These are phyloP conservation scores for Fusarium avenaceum DNA, from an alignment of 2,329 filamentous ascomycete species.

Conservation along the genomic window DNA sequence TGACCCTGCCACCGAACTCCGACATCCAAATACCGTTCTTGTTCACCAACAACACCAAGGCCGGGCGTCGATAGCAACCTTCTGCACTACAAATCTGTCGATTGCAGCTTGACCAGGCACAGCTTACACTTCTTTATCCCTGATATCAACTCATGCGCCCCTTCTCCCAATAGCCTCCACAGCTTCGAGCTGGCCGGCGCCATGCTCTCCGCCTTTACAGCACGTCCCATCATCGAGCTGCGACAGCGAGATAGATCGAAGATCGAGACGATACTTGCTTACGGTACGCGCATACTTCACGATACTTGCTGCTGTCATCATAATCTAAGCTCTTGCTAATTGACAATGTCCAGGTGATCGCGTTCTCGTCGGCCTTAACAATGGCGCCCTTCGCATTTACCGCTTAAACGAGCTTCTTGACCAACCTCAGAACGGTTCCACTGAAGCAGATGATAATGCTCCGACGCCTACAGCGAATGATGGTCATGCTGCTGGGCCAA, in stretches of 20 bases:
- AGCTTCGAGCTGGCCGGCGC: constrained; percentile 62
- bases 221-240: constrained; percentile 96
- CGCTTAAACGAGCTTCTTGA: constrained; percentile 79
- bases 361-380: constrained; percentile 91
- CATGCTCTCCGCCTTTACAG: constrained; percentile 98
- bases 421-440: constrained; percentile 54
- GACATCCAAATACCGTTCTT: constrained; percentile 29
- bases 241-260: constrained; percentile 94
- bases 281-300: constrained; percentile 69
- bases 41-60: constrained; percentile 16
- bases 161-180: constrained; percentile 48
- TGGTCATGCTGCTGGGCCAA: constrained; percentile 49
- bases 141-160: constrained; percentile 50
- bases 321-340: constrained; percentile 15
- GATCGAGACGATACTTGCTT: constrained; percentile 94
- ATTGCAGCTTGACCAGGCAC: constrained; percentile 1
- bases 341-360: constrained; percentile 76
- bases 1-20: constrained; percentile 31
- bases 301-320: not conserved
- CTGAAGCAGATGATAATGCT: constrained; percentile 47
- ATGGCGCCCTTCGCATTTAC: constrained; percentile 89
- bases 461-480: constrained; percentile 51
- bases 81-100: not conserved
- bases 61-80: not conserved
- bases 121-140: constrained; percentile 2